Base-by-base conservation (phyloP, 1,284 basidiomycete genomes). In the Heliocybe sulcata region DNA sequence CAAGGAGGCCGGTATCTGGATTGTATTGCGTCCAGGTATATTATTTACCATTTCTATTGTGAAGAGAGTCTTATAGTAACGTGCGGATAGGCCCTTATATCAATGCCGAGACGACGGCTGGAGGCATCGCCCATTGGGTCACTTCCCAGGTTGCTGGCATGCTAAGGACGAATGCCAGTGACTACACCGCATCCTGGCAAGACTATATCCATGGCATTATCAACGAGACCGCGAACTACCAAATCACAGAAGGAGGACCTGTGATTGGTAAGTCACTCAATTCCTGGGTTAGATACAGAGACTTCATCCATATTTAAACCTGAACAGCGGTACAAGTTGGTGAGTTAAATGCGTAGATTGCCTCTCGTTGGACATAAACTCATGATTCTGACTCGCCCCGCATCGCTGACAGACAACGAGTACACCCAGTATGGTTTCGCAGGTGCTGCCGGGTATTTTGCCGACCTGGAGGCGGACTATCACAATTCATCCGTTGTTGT, bases 71-170 rank as follows among this genome's bases (percentile, higher is more conserved):
- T 31, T 31, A 9, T 8, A 42, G 38, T 42, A 42, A 45, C 11
- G 16, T 11, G 22, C 31, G 58, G 70, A 52, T n/a, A 23, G 73
- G 73, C 1, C 72, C 69, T 0, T 85, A 91, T 65, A 91, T 91
- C 71, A 90, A 89, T 59, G 87, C 87, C 0, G 90, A 93, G 67
- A 90, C 87, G 0, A 85, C 85, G 0, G 88, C 86, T 1, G 90
- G 90, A 20, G 90, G 90, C 1, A 82, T 91, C 57, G 79, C 89
- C 0, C 86, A 88, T 57, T 92, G 90, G 90, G 74, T 81, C 14
- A 89, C 86, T 1, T 77, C 81, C 11, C 77, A 85, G 61, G 79
- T 89, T 14, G 77, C 81, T 2, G 85, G 85, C 1, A 72, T 72
- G 45, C 72, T 92, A 20, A 77, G 90, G 8, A 89, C 84, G 35